Base-by-base conservation (phyloP, 2,329 filamentous ascomycete genomes). In the Microdochium nivale region DNA sequence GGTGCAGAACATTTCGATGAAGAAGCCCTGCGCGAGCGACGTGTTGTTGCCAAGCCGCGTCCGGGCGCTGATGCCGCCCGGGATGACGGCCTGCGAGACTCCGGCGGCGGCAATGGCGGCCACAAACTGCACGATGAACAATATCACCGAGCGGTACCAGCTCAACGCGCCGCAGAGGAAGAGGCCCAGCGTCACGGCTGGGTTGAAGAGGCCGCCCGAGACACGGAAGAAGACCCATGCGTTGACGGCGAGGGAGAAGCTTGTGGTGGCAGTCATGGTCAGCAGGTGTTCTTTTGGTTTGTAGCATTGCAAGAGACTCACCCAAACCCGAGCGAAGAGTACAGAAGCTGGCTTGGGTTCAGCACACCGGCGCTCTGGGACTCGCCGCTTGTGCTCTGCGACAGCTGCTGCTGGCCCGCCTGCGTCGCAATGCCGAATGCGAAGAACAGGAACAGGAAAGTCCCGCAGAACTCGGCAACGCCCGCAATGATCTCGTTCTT, bases 1-100 rank as follows among this genome's bases (percentile, higher is more conserved):
- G 0, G 80, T 84, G 32, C 84, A 69, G 59, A 84, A 79, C 70
- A 81, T 76, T 61, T 84, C 80, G 54, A 82, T 77, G 59, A 84
- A 82, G 16, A 84, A 63, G 2, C 80, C 80, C 56, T 80, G 79
- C 0, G 56, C 54, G 23, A 62, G 44, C 13, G 48, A 53, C 21
- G 62, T 63, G 40, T 62, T 62, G 32, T 44, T 19, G 19, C 40
- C 40, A 44, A 47, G 46, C 46, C 19, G n/a, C 23, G 46, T 30
- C 3, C 46, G 24, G 46, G 24, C 46, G 8, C 19, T 47, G 24
- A 81, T 61, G 2, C 69, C 62, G 0, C 76, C 76, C 0, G 79
- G 77, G 51, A 84, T 78, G 32, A 84, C 66, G 2, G 65, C 73
- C 33, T 71, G 70, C 24, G 24, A 7, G 8, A 80, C 76, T 0